These are phyloP conservation scores for Chytriomyces confervae DNA, from an alignment of 192 early-diverging fungal genomes.

Conservation along the genomic window DNA sequence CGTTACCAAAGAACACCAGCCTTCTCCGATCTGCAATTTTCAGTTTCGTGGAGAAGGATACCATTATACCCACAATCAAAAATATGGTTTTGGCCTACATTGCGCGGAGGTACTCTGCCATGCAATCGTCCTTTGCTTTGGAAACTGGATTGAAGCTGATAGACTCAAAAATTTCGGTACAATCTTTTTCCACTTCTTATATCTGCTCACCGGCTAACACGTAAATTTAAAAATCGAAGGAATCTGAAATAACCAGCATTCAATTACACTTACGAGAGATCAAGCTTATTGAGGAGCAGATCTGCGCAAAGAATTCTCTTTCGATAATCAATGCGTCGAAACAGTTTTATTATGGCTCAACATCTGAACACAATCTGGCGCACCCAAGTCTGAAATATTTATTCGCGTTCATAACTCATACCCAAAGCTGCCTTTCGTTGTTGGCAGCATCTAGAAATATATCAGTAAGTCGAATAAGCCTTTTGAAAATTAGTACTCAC, in stretches of 20 bases:
- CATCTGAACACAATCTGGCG: conserved; percentile 25
- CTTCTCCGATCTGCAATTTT: conserved; percentile 15
- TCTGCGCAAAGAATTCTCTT: neutral
- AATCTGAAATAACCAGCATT: too few species aligned
- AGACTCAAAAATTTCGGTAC: too few species aligned
- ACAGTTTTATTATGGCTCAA: conserved; percentile 2
- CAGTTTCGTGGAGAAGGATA: conserved; percentile 7
- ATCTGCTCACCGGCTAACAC: too few species aligned
- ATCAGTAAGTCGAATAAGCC: conserved; percentile 31
- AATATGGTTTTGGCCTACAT: too few species aligned
- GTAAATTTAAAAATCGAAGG: too few species aligned
- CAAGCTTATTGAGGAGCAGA: neutral
- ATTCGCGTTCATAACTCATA: conserved; percentile 11
- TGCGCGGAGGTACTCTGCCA: too few species aligned
- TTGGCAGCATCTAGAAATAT: conserved; percentile 33
- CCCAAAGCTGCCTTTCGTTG: neutral
- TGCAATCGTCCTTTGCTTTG: too few species aligned
- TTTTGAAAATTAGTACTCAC: neutral
- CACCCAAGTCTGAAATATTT: conserved; percentile 27
- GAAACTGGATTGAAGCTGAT: too few species aligned
- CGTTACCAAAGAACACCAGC: neutral
- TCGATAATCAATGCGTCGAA: conserved; percentile 15
- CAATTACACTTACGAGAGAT: conserved; percentile 12
- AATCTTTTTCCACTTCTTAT: too few species aligned
- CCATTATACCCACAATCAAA: too few species aligned